Conservation (phyloP, 129 eudicot species). For the Flaveria ramosissima region DNA sequence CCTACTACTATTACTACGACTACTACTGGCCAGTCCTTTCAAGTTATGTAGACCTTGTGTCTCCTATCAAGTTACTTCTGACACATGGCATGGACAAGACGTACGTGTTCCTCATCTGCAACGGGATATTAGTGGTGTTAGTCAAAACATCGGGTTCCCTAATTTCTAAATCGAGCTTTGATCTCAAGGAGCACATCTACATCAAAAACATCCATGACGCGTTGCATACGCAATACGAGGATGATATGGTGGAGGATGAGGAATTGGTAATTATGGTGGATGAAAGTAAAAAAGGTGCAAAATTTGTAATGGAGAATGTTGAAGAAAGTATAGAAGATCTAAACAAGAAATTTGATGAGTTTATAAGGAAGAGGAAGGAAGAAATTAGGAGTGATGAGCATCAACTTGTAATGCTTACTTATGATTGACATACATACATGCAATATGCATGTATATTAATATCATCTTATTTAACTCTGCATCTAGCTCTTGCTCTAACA, state of each 20-base stretch:
- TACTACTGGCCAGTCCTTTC: constrained; percentile 7
- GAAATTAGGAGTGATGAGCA: constrained; percentile 15
- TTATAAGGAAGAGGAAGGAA: constrained; percentile 33
- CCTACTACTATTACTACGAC: background rate
- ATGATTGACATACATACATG: background rate
- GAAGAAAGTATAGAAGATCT: constrained; percentile 20
- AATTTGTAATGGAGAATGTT: background rate
- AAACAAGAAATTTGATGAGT: constrained; percentile 34
- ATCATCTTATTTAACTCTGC: background rate
- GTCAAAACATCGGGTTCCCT: constrained; percentile 30
- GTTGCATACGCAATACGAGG: constrained; percentile 19
- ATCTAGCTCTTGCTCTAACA: background rate
- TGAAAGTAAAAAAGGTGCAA: constrained; percentile 11
- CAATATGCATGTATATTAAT: background rate
- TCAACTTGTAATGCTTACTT: background rate
- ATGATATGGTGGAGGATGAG: constrained; percentile 10
- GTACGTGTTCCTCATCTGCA: constrained; percentile 25
- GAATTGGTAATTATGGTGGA: constrained; percentile 28
- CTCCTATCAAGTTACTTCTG: background rate
- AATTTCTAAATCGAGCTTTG: constrained; percentile 26
- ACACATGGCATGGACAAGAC: constrained; percentile 28
- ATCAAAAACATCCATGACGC: constrained; percentile 33
- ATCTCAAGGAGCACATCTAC: constrained; percentile 27
- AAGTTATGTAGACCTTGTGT: background rate
- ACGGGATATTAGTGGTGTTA: constrained; percentile 34